phyloP scores from a whole-genome alignment of 192 early-diverging fungal genomes.

The Dissophora globulifera region DNA sequence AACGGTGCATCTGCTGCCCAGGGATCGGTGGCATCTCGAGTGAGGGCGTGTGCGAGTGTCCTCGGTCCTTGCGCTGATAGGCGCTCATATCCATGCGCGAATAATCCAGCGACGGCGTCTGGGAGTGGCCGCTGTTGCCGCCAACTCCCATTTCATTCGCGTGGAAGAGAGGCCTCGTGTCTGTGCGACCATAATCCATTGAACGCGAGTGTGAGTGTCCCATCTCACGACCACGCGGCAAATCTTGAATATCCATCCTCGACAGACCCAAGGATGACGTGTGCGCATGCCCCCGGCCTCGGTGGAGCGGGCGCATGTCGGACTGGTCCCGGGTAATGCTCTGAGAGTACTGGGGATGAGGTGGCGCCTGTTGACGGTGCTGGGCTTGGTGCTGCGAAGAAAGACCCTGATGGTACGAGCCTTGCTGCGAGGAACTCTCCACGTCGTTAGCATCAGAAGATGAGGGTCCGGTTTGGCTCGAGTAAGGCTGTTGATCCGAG shows the following conservation, averaged over 20 bases:
- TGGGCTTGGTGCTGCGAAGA: conserved; percentile 9
- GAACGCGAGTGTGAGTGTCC: conserved; percentile 16
- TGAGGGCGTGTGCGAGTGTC: conserved; percentile 43
- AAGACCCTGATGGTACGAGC: no score
- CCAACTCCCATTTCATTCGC: no score
- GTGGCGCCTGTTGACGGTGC: conserved; percentile 2
- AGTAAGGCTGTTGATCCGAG: no score
- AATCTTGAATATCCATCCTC: conserved; percentile 26
- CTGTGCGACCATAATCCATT: conserved; percentile 14
- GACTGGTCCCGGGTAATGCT: conserved; percentile 15
- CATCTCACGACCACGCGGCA: background rate
- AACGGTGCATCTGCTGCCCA: conserved; percentile 28
- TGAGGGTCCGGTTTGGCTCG: no score
- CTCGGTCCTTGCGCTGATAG: conserved; percentile 24
- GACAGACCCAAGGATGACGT: conserved; percentile 22
- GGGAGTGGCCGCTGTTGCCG: no score
- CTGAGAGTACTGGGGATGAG: conserved; percentile 11
- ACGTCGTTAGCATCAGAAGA: no score
- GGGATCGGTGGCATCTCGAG: conserved; percentile 47
- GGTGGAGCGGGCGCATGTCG: conserved; percentile 8
- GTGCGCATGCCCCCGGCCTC: conserved; percentile 21
- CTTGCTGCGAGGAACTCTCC: no score
- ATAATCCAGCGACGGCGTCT: conserved; percentile 20
- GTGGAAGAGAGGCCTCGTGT: no score
- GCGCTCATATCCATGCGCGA: conserved; percentile 14